Conservation (phyloP, 2,329 filamentous ascomycete genomes). For the Rutstroemia sp. region DNA sequence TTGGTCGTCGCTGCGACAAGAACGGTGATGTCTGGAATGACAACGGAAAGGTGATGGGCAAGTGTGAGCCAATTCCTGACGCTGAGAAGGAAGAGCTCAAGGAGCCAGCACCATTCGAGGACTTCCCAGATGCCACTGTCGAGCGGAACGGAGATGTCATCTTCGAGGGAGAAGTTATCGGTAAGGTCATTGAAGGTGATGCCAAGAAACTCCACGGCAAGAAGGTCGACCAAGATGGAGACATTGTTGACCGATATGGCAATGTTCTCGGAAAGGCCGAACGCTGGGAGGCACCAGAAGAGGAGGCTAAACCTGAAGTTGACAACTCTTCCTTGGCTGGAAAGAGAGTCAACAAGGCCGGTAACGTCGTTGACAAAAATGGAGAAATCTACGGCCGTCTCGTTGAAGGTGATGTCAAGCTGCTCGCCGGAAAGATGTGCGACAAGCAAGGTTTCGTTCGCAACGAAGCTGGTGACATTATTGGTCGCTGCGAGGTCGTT, state of each 20-base stretch:
- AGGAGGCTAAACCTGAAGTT: conserved; percentile 38
- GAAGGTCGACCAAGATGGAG: conserved; percentile 60
- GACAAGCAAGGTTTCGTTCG: conserved; percentile 65
- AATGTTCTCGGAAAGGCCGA: conserved; percentile 62
- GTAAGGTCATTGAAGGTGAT: conserved; percentile 57
- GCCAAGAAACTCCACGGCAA: conserved; percentile 56
- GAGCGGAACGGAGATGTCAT: conserved; percentile 46
- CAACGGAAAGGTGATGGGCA: conserved; percentile 59
- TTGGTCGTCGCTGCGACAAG: conserved; percentile 57
- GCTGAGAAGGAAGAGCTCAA: conserved; percentile 42
- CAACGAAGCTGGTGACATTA: conserved; percentile 64
- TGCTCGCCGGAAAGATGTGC: conserved; percentile 60
- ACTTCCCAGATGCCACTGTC: conserved; percentile 47
- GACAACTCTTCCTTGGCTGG: conserved; percentile 59
- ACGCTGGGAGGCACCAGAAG: conserved; percentile 51
- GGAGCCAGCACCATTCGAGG: conserved; percentile 46
- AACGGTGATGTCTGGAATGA: conserved; percentile 67
- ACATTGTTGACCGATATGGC: conserved; percentile 58
- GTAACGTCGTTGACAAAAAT: conserved; percentile 49
- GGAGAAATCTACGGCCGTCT: conserved; percentile 56
- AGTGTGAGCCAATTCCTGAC: conserved; percentile 55
- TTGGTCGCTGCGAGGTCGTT: conserved; percentile 61
- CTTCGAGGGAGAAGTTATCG: conserved; percentile 46
- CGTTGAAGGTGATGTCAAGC: conserved; percentile 57
- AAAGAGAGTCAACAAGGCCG: conserved; percentile 65